A percentile compares a stretch with the other conserved stretches of the same genome.
Evolutionary conservation across 305 asterid genomes (phyloP).

Genomic region (Fraxinus floribunda): DNA sequence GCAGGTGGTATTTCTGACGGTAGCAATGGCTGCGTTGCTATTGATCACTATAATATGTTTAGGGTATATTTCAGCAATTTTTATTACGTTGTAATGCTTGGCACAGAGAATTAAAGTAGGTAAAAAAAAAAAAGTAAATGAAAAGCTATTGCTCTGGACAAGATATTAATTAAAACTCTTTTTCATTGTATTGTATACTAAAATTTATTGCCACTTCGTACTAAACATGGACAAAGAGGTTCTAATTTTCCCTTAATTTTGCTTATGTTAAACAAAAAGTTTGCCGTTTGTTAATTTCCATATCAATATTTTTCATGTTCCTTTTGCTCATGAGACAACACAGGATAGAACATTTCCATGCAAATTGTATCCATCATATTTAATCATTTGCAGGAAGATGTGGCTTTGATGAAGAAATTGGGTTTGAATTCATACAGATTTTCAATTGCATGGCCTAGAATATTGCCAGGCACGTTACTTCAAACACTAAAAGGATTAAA

Average conservation of each 20-base stretch:
- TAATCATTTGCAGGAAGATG: slow-evolving; percentile 28
- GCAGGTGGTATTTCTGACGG: slow-evolving; percentile 35
- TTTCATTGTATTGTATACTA: slow-evolving; percentile 7
- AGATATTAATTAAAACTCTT: not conserved
- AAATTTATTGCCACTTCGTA: not conserved
- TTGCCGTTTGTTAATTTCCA: no score
- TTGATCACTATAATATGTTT: slow-evolving; percentile 34
- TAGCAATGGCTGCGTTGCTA: slow-evolving; percentile 33
- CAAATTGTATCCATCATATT: not conserved
- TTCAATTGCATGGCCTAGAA: slow-evolving; percentile 41
- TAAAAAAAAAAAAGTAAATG: not conserved
- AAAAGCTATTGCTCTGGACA: not conserved
- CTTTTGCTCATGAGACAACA: not conserved
- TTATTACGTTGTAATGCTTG: not conserved
- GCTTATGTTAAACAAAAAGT: no score
- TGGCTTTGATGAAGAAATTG: slow-evolving; percentile 34
- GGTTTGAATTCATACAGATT: slow-evolving; percentile 37
- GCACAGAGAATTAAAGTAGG: no score
- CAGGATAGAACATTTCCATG: not conserved
- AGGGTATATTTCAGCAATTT: slow-evolving; percentile 21
- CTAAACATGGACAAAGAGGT: not conserved
- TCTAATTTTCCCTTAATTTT: no score
- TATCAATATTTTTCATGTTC: not conserved
- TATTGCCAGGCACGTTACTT: slow-evolving; percentile 31
- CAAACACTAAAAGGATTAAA: not conserved